These are phyloP conservation scores for Trichoderma sp. DNA, from an alignment of 2,329 filamentous ascomycete species.

Conservation along the genomic window DNA sequence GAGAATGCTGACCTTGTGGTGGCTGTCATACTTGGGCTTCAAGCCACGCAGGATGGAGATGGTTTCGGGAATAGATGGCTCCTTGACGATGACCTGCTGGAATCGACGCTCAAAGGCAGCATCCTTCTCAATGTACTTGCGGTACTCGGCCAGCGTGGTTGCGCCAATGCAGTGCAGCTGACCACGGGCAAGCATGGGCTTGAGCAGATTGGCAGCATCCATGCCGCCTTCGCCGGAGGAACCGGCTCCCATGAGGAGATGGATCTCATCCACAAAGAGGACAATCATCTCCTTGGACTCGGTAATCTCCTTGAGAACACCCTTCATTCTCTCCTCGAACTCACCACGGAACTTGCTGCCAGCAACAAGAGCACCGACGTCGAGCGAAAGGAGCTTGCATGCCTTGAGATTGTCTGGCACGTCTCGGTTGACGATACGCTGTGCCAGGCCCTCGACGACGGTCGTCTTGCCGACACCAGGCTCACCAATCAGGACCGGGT, in stretches of 20 bases:
- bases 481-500: slow-evolving; percentile 95
- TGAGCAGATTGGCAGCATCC: slow-evolving; percentile 96
- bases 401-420: slow-evolving; percentile 93
- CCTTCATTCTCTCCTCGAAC: slow-evolving; percentile 99
- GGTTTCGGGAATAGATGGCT: slow-evolving; percentile 84
- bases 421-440: slow-evolving; percentile 94
- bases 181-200: slow-evolving; percentile 95
- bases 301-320: slow-evolving; percentile 93
- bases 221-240: slow-evolving; percentile 94
- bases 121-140: slow-evolving; percentile 99
- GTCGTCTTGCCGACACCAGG: slow-evolving; percentile 99
- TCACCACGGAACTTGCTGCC: slow-evolving; percentile 98
- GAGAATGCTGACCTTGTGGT: slow-evolving; percentile 95
- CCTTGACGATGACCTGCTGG: slow-evolving; percentile 97
- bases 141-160: slow-evolving; percentile 91
- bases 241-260: slow-evolving; percentile 96
- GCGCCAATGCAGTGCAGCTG: slow-evolving; percentile 98
- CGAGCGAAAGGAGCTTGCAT: slow-evolving; percentile 91
- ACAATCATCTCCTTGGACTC: slow-evolving; percentile 96
- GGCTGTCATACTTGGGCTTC: slow-evolving; percentile 97
- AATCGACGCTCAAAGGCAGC: slow-evolving; percentile 97
- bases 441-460: slow-evolving; percentile 92
- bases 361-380: slow-evolving; percentile 91
- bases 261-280: slow-evolving; percentile 97
- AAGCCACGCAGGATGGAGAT: slow-evolving; percentile 97